Conservation (phyloP, 768 basidiomycete species). For the Dacryopinax primogenitus region DNA sequence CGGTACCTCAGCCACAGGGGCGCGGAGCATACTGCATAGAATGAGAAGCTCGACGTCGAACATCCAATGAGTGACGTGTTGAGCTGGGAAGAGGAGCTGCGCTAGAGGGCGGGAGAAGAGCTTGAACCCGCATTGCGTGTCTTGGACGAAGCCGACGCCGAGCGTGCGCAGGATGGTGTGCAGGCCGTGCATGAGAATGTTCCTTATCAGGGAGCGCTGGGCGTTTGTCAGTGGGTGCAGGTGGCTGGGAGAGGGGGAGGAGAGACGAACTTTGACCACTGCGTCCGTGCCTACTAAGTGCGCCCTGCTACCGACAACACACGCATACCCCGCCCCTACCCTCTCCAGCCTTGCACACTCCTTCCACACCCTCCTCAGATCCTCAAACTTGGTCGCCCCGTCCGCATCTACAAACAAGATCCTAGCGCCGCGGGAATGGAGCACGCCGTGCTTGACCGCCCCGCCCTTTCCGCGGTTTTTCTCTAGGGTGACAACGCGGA, state of each 20-base stretch:
- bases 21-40: slow-evolving; percentile 60
- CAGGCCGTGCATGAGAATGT: slow-evolving; percentile 86
- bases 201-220: slow-evolving; percentile 77
- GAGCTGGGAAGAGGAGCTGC: slow-evolving; percentile 65
- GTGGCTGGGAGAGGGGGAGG: slow-evolving; percentile 1
- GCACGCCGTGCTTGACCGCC: slow-evolving; percentile 82
- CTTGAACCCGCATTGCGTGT: slow-evolving; percentile 97
- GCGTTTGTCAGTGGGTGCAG: background rate
- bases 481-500: slow-evolving; percentile 65
- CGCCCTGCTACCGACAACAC: slow-evolving; percentile 74
- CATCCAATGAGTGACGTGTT: slow-evolving; percentile 87
- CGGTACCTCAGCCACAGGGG: slow-evolving; percentile 75
- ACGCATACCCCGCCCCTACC: slow-evolving; percentile 42
- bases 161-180: slow-evolving; percentile 80
- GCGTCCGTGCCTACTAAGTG: slow-evolving; percentile 86
- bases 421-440: slow-evolving; percentile 61
- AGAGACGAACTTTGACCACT: slow-evolving; percentile 68
- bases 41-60: slow-evolving; percentile 91
- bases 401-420: slow-evolving; percentile 92
- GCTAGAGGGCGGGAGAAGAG: slow-evolving; percentile 78
- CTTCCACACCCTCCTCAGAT: slow-evolving; percentile 65
- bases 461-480: slow-evolving; percentile 86
- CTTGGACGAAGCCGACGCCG: slow-evolving; percentile 79
- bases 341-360: slow-evolving; percentile 49
- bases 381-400: slow-evolving; percentile 77